Conservation (phyloP, 495 filamentous ascomycete species). For the Xylaria acuta region DNA sequence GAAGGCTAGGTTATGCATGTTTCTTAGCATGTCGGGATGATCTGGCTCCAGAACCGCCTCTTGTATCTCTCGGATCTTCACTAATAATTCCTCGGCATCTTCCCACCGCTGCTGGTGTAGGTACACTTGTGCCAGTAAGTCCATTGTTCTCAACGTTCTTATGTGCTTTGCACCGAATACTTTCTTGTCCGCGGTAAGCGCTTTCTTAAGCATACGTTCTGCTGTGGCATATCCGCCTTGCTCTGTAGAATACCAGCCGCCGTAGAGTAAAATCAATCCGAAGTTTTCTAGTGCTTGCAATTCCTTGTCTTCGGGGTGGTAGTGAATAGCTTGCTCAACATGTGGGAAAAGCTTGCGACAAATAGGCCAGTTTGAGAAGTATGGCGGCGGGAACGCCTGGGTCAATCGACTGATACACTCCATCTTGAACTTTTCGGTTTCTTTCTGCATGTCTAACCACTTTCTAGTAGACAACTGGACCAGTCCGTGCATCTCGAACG, state of each 20-base stretch:
- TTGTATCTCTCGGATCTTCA: neutral
- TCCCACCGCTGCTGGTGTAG: neutral
- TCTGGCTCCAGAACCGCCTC: neutral
- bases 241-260: neutral
- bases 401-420: constrained; percentile 43
- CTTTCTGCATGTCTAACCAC: constrained; percentile 55
- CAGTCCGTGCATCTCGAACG: constrained; percentile 56
- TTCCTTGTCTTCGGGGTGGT: neutral
- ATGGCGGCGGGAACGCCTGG: constrained; percentile 42
- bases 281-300: neutral
- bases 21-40: neutral
- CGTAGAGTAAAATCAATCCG: neutral
- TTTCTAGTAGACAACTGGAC: constrained; percentile 52
- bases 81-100: constrained; percentile 20
- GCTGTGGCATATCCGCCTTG: constrained; percentile 20
- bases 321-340: neutral
- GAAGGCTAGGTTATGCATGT: neutral
- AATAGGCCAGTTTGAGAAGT: constrained; percentile 34
- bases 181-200: neutral
- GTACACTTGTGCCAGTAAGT: neutral
- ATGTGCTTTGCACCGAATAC: neutral
- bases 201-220: constrained; percentile 5
- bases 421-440: constrained; percentile 40
- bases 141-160: neutral
- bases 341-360: constrained; percentile 33